Percentiles rank a stretch among this genome's conserved stretches.
Conservation (phyloP, 345 rosid species). For the Ricinus communis region DNA sequence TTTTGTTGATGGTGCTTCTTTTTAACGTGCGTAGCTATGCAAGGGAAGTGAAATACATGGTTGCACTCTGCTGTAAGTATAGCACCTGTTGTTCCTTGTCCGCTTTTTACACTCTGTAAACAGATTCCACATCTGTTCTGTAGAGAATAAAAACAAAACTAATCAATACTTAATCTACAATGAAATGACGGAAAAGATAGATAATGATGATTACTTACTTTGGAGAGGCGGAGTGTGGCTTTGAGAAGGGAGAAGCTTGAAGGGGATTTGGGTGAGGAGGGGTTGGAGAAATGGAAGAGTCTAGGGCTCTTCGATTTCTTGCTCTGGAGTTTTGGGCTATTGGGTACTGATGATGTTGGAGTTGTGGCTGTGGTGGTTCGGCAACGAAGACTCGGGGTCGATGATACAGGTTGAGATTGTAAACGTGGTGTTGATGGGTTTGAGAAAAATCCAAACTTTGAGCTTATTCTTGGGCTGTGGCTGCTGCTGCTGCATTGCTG, state of each 20-base stretch:
- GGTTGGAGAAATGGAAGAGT: conserved; percentile 50
- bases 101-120: conserved; percentile 56
- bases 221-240: conserved; percentile 61
- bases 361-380: conserved; percentile 39
- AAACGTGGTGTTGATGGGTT: conserved; percentile 79
- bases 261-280: conserved; percentile 74
- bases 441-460: conserved; percentile 72
- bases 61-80: conserved; percentile 87
- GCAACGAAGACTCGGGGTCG: conserved; percentile 54
- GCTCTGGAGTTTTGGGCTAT: conserved; percentile 64
- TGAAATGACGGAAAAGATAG: not conserved
- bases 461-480: conserved; percentile 48
- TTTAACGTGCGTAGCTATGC: conserved; percentile 50
- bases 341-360: conserved; percentile 47
- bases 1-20: conserved; percentile 30
- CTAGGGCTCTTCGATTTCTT: conserved; percentile 42
- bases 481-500: conserved; percentile 9
- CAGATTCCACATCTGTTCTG: conserved; percentile 81
- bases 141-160: not conserved
- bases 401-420: conserved; percentile 48
- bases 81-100: conserved; percentile 78
- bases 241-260: conserved; percentile 70
- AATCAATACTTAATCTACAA: not conserved
- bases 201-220: conserved; percentile 35
- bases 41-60: conserved; percentile 78